phyloP scores from a whole-genome alignment of 2,329 filamentous ascomycete species.

The Fusarium burgessii region DNA sequence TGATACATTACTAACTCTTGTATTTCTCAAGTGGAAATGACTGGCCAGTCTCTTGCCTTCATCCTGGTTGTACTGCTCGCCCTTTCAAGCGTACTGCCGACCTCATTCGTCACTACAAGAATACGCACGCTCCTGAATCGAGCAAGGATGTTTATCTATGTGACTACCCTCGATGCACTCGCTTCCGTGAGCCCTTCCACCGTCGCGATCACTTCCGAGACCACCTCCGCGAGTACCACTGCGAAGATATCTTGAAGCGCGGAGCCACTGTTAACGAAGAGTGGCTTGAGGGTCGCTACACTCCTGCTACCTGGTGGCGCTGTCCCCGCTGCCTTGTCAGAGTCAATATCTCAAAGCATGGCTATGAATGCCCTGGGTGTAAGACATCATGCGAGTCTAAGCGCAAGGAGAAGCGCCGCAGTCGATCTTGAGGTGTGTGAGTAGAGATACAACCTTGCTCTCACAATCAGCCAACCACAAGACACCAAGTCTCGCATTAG shows the following conservation, averaged over 20 bases:
- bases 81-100: conserved; percentile 66
- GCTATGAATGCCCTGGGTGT: conserved; percentile 62
- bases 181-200: conserved; percentile 61
- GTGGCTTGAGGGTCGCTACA: conserved; percentile 56
- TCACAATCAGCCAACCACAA: conserved; percentile 22
- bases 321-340: conserved; percentile 65
- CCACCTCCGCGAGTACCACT: conserved; percentile 67
- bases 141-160: conserved; percentile 61
- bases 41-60: conserved; percentile 55
- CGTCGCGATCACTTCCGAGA: conserved; percentile 69
- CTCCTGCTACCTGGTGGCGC: conserved; percentile 63
- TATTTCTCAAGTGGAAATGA: conserved; percentile 44
- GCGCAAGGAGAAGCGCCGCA: conserved; percentile 53
- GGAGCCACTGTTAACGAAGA: conserved; percentile 52
- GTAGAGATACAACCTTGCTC: conserved; percentile 22
- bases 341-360: conserved; percentile 55
- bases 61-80: conserved; percentile 57
- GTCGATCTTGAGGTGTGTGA: conserved; percentile 34
- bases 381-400: conserved; percentile 60
- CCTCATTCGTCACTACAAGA: conserved; percentile 64
- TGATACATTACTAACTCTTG: conserved; percentile 8
- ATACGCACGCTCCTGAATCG: conserved; percentile 59
- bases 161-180: conserved; percentile 64
- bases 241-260: conserved; percentile 65
- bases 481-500: conserved; percentile 14